A percentile compares a stretch with the other conserved stretches of the same genome.
Evolutionary conservation across 495 filamentous ascomycete genomes (phyloP).

Genomic region (Penicillium flavigenum): DNA sequence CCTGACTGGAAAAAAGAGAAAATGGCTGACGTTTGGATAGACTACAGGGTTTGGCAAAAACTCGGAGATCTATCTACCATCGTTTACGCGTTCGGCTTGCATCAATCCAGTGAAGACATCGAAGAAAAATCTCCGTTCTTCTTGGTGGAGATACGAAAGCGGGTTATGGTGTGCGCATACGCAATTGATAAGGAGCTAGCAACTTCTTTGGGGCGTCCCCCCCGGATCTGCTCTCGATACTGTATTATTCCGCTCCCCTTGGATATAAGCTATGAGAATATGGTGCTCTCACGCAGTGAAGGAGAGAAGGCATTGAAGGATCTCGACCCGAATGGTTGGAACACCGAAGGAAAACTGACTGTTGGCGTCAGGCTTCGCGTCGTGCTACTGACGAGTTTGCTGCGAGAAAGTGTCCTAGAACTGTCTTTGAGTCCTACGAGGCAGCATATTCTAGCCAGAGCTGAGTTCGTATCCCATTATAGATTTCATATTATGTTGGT

Average conservation of each 20-base stretch:
- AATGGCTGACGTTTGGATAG: not conserved
- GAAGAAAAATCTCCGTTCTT: constrained; percentile 35
- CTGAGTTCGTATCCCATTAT: not conserved
- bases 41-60: constrained; percentile 17
- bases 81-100: constrained; percentile 45
- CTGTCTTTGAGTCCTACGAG: constrained; percentile 12
- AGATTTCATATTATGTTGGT: not conserved
- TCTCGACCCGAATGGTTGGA: constrained; percentile 14
- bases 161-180: constrained; percentile 43
- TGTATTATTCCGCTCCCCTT: constrained; percentile 45
- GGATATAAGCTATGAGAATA: not conserved
- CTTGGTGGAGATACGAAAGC: constrained; percentile 40
- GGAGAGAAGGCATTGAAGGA: not conserved
- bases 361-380: constrained; percentile 5
- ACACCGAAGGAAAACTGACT: constrained; percentile 3
- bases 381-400: constrained; percentile 2
- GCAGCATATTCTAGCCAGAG: not conserved
- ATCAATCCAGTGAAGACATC: constrained; percentile 31
- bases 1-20: not conserved
- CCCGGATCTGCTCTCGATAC: constrained; percentile 44
- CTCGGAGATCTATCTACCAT: constrained; percentile 17
- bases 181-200: constrained; percentile 41
- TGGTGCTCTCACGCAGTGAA: not conserved
- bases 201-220: constrained; percentile 49
- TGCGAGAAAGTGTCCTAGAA: constrained; percentile 13